A percentile compares a stretch with the other conserved stretches of the same genome.
These are phyloP conservation scores for Populus nigra DNA, from an alignment of 345 rosid genomes.

Conservation along the genomic window DNA sequence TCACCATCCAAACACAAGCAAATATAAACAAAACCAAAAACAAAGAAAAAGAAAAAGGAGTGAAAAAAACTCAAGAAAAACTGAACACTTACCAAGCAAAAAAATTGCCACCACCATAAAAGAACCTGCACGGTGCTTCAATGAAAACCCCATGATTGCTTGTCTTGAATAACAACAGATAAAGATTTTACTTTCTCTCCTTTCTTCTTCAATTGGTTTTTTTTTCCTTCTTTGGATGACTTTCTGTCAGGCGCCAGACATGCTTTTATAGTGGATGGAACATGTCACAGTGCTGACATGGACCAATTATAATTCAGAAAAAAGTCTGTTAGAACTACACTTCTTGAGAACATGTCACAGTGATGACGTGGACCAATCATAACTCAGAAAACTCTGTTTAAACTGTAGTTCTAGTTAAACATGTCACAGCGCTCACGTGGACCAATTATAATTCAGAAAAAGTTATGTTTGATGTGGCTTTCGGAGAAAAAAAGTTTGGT, in stretches of 20 bases:
- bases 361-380: not conserved
- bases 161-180: no score
- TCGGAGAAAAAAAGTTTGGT: no score
- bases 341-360: no score
- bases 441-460: not conserved
- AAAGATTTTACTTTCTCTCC: not conserved
- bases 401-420: no score
- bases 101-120: not conserved
- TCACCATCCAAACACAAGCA: not conserved
- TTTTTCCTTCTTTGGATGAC: no score
- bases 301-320: not conserved
- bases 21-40: not conserved
- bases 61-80: no score
- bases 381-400: no score
- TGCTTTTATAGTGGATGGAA: no score
- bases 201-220: no score
- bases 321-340: no score
- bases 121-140: not conserved
- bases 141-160: not conserved
- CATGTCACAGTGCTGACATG: not conserved
- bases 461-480: not conserved
- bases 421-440: not conserved
- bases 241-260: no score
- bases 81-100: not conserved
- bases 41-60: not conserved